Conservation (phyloP, 2,329 filamentous ascomycete genomes). For the Sarocladium brachiariae region DNA sequence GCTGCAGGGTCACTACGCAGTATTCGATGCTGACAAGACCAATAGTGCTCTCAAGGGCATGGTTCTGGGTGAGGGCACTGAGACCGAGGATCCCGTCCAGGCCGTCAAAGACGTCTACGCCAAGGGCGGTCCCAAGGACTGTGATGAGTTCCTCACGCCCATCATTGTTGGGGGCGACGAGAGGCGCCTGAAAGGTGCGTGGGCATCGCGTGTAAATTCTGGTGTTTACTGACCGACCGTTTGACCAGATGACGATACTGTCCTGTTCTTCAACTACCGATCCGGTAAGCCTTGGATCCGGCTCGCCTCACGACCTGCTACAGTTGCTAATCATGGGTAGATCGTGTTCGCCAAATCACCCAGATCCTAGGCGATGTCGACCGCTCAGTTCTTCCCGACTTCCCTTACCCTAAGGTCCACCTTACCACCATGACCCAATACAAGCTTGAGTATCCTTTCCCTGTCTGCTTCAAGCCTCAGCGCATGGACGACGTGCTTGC, state of each 20-base stretch:
- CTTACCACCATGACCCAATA: constrained; percentile 98
- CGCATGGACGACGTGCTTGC: constrained; percentile 97
- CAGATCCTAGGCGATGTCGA: constrained; percentile 90
- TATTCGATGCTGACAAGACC: background rate
- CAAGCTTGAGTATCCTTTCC: constrained; percentile 90
- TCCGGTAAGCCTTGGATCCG: constrained; percentile 37
- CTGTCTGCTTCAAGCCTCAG: constrained; percentile 88
- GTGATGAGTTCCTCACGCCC: constrained; percentile 96
- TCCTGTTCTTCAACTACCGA: constrained; percentile 99
- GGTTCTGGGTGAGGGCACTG: constrained; percentile 79
- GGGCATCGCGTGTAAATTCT: background rate
- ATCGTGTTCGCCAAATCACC: constrained; percentile 92
- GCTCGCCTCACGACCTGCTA: background rate
- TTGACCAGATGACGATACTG: constrained; percentile 87
- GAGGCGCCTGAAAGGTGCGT: constrained; percentile 69
- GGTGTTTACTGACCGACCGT: background rate
- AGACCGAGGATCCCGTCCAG: constrained; percentile 74
- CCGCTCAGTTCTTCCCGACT: constrained; percentile 82
- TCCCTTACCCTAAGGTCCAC: constrained; percentile 85
- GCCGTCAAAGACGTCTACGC: constrained; percentile 84
- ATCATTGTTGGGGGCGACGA: constrained; percentile 90
- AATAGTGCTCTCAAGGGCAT: constrained; percentile 70
- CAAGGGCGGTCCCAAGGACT: constrained; percentile 61
- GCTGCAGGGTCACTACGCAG: background rate
- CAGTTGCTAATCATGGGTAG: constrained; percentile 25